phyloP scores from a whole-genome alignment of 176 grass and related monocot genomes.

The Oryza meyeriana region DNA sequence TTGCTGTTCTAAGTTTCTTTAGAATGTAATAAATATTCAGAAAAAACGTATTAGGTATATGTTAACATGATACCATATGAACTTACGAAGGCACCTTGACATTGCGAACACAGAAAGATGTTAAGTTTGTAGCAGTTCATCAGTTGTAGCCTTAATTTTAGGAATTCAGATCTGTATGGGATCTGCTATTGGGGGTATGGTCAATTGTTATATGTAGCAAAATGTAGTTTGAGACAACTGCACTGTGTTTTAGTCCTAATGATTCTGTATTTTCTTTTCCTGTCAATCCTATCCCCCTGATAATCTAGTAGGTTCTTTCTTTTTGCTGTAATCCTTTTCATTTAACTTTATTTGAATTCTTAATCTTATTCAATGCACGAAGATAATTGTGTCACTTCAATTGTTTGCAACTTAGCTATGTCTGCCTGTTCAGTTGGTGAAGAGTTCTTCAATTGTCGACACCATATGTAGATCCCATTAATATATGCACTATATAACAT shows the following conservation, averaged over 20 bases:
- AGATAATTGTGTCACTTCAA: background rate
- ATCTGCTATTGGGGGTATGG: background rate
- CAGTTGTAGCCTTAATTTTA: background rate
- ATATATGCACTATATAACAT: background rate
- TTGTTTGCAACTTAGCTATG: background rate
- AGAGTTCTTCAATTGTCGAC: background rate
- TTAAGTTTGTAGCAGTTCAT: slow-evolving; percentile 3
- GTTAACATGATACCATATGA: background rate
- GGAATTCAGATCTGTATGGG: background rate
- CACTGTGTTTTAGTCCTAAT: background rate
- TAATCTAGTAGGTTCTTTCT: slow-evolving; percentile 13
- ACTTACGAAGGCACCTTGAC: background rate
- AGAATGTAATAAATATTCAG: slow-evolving; percentile 10
- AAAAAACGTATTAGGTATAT: background rate
- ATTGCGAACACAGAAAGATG: background rate
- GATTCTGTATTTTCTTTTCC: slow-evolving; percentile 8
- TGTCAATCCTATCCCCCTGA: background rate
- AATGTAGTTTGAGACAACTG: background rate
- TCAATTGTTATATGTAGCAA: slow-evolving; percentile 17
- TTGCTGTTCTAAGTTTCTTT: background rate
- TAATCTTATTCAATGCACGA: background rate
- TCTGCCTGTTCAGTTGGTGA: background rate
- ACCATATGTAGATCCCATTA: background rate
- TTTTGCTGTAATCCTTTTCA: background rate
- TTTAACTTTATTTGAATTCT: background rate